phyloP scores from a whole-genome alignment of 257 asterid species.

The Salvia miltiorrhiza region DNA sequence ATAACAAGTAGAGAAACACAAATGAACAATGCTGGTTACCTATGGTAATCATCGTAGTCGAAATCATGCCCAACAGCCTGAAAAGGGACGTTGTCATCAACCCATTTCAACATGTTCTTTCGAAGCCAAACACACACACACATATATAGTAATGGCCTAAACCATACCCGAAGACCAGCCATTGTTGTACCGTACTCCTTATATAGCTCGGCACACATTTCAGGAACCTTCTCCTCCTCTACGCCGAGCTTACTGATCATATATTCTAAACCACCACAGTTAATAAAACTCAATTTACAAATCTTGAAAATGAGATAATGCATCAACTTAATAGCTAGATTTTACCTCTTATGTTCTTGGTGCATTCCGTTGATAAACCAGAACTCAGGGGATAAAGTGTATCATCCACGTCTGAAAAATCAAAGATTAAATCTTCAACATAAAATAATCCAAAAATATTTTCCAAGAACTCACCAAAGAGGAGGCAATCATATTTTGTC shows the following conservation, averaged over 20 bases:
- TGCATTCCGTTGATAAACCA: conserved; percentile 66
- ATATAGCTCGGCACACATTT: conserved; percentile 59
- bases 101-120: background rate
- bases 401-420: conserved; percentile 85
- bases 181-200: conserved; percentile 92
- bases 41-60: conserved; percentile 81
- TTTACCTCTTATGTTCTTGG: conserved; percentile 70
- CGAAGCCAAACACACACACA: background rate
- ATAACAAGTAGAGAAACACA: background rate
- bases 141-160: background rate
- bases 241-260: conserved; percentile 68
- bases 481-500: conserved; percentile 68
- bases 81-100: background rate
- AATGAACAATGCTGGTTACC: conserved; percentile 34
- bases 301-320: background rate
- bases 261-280: conserved; percentile 45
- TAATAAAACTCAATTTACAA: conserved; percentile 1
- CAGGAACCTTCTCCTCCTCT: conserved; percentile 60
- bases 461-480: conserved; percentile 69
- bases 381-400: conserved; percentile 85
- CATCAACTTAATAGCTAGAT: background rate
- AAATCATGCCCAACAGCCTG: conserved; percentile 80
- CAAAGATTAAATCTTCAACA: background rate
- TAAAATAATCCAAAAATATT: background rate
- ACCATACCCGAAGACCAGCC: conserved; percentile 86